Evolutionary conservation across 768 basidiomycete species (phyloP), one percentile per base, ranked within the genome.

Genomic region (Tylopilus cervinicoccineus): DNA sequence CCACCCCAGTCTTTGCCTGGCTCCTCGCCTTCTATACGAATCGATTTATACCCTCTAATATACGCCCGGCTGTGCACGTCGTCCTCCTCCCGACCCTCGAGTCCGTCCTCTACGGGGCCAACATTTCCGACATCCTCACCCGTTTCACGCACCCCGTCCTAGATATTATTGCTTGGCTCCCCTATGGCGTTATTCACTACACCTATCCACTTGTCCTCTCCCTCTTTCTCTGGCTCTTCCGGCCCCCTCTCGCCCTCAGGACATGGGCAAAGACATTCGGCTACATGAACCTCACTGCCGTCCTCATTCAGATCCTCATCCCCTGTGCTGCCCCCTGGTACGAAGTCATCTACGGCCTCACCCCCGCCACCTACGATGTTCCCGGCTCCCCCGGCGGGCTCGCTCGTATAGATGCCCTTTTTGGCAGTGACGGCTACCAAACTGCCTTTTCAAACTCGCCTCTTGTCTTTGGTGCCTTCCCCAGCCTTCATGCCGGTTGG

Each of bases 261-360:
- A 80, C 87, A 44, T 99, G 88, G 84, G 91, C 79, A 0, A 76
- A 80, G 45, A 84, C 84, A 0, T 94, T 99, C 61, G 96, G 96
- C 0, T 96, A 89, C 70, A 82, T 97, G 81, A 98, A 92, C 70
- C 74, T 94, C 46, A 70, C 77, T 11, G 95, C 93, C 2, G 96
- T 98, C 28, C 67, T 93, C 59, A 77, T 83, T 48, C 95, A 97
- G 65, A 84, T 96, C 61, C 61, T 90, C 29, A 77, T 98, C 48
- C 96, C 95, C 0, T 96, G 93, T 61, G 84, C 95, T 1, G 86
- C 96, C 1, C 96, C 96, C 6, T 88, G 96, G 96, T 99, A 98
- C 69, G 95, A 98, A 63, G 79, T 98, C 58, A 91, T 96, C 56
- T 86, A 98, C 64, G 96, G 96, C 1, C 82, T 97, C 31, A 95